Evolutionary conservation across 306 rosid genomes (phyloP).

Genomic region (Myrica gale): DNA sequence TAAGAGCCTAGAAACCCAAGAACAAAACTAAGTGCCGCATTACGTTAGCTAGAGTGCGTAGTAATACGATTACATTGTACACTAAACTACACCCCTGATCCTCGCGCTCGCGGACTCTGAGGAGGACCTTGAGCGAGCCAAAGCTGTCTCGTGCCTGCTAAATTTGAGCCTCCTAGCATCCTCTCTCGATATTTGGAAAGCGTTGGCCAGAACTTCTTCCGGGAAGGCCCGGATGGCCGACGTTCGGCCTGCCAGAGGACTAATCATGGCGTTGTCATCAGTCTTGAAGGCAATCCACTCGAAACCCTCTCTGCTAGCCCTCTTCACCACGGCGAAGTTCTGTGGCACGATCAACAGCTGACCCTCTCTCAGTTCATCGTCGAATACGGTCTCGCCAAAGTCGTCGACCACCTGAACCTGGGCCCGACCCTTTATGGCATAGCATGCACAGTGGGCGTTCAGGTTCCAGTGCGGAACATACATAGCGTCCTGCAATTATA

Average conservation of each 20-base stretch:
- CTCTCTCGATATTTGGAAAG: slow-evolving; percentile 31
- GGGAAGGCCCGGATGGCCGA: slow-evolving; percentile 39
- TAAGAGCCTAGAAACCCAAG: neutral
- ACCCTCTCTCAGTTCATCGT: slow-evolving; percentile 38
- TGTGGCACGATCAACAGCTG: slow-evolving; percentile 55
- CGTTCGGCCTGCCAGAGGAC: slow-evolving; percentile 42
- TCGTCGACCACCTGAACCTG: slow-evolving; percentile 48
- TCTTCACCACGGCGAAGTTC: slow-evolving; percentile 45
- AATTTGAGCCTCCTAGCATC: slow-evolving; percentile 44
- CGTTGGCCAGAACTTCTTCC: slow-evolving; percentile 36
- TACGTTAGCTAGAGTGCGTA: neutral
- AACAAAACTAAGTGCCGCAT: neutral
- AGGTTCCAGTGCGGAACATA: slow-evolving; percentile 58
- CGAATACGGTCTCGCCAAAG: slow-evolving; percentile 41
- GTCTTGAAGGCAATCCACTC: slow-evolving; percentile 61
- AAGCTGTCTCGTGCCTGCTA: slow-evolving; percentile 29
- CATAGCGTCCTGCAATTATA: slow-evolving; percentile 50
- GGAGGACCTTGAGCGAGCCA: slow-evolving; percentile 32
- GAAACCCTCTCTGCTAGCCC: slow-evolving; percentile 38
- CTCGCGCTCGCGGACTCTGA: neutral
- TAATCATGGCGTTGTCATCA: slow-evolving; percentile 32
- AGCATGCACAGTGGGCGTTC: slow-evolving; percentile 45
- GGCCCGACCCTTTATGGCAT: slow-evolving; percentile 52
- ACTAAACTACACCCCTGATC: too few species aligned
- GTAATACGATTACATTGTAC: too few species aligned